Percentiles rank a stretch among this genome's conserved stretches.
phyloP scores from a whole-genome alignment of 306 rosid species.

The Dalbergia oliveri region DNA sequence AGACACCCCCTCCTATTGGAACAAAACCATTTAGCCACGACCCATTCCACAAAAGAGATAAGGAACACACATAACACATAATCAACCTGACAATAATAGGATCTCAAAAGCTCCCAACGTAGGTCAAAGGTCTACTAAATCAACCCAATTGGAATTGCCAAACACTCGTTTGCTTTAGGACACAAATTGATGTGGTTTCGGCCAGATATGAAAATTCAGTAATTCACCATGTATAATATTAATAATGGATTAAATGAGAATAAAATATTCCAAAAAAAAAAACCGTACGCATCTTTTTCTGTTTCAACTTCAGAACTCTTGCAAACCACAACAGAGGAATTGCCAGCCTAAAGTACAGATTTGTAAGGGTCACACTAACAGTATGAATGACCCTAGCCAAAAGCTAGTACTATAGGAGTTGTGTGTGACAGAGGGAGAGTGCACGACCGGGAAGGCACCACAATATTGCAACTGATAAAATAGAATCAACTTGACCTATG shows the following conservation, averaged over 20 bases:
- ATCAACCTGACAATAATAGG: too few species aligned
- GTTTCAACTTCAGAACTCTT: constrained; percentile 35
- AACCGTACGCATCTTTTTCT: not conserved
- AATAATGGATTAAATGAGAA: not conserved
- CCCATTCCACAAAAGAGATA: too few species aligned
- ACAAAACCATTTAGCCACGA: too few species aligned
- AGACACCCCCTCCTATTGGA: too few species aligned
- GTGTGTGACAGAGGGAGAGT: not conserved
- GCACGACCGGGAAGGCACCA: not conserved
- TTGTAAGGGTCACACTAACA: not conserved
- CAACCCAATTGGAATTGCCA: too few species aligned
- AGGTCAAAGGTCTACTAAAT: too few species aligned
- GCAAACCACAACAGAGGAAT: not conserved
- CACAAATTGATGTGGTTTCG: not conserved
- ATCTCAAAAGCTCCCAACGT: too few species aligned
- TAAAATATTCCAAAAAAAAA: not conserved
- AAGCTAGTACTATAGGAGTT: not conserved
- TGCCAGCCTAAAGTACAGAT: constrained; percentile 14
- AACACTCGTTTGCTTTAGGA: not conserved
- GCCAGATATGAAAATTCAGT: not conserved
- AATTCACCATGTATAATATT: not conserved
- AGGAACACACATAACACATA: too few species aligned
- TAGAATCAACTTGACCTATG: constrained; percentile 34
- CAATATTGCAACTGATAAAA: constrained; percentile 13
- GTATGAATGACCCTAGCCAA: not conserved